Percentiles rank a stretch among this genome's conserved stretches.
phyloP scores from a whole-genome alignment of 345 rosid genomes.

The Lenwebbia sp. region DNA sequence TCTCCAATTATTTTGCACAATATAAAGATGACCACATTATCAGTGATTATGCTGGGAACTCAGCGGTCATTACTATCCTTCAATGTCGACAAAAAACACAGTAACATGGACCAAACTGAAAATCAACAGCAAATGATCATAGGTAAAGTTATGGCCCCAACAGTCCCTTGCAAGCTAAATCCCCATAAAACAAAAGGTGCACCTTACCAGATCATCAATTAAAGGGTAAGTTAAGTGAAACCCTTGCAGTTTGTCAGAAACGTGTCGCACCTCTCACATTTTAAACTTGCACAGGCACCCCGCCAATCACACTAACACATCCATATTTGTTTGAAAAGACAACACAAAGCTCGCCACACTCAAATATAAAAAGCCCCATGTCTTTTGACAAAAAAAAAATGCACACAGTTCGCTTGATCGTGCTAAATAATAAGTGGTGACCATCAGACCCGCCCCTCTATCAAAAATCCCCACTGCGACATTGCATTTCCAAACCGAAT shows the following conservation, averaged over 20 bases:
- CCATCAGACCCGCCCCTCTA: neutral
- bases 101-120: neutral
- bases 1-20: neutral
- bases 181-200: neutral
- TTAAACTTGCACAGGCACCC: neutral
- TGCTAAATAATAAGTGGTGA: neutral
- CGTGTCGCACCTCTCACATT: neutral
- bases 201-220: neutral
- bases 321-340: neutral
- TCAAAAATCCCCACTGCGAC: neutral
- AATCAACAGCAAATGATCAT: neutral
- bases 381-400: neutral
- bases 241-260: neutral
- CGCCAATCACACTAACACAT: neutral
- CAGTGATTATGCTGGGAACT: neutral
- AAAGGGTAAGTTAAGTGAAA: neutral
- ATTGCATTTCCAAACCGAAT: neutral
- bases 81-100: neutral
- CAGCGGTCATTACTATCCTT: neutral
- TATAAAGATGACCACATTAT: neutral
- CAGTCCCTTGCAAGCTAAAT: neutral
- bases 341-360: neutral
- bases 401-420: neutral
- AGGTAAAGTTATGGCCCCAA: neutral
- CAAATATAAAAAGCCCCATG: neutral